Conservation (phyloP, 768 basidiomycete species). For the Leccinum pellstonianum region DNA sequence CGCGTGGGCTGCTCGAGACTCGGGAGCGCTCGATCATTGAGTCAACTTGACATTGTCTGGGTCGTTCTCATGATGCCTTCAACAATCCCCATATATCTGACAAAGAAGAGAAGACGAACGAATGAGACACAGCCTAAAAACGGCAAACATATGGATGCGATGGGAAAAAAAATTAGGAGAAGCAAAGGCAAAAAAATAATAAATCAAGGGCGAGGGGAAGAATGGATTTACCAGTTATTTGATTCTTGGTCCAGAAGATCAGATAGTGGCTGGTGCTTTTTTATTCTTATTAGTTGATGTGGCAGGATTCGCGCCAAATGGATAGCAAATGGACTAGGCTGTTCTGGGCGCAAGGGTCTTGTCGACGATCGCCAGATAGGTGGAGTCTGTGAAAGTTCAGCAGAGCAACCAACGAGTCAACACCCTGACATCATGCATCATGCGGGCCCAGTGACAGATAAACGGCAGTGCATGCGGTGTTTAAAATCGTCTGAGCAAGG, state of each 20-base stretch:
- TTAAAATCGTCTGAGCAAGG: constrained; percentile 1
- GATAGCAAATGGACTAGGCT: neutral
- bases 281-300: neutral
- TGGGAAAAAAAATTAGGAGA: constrained; percentile 1
- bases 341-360: neutral
- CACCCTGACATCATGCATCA: constrained; percentile 17
- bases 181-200: neutral
- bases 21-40: neutral
- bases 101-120: neutral
- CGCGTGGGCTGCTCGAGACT: neutral
- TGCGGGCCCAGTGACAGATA: neutral
- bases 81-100: constrained; percentile 1
- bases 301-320: neutral
- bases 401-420: neutral
- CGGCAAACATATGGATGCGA: neutral
- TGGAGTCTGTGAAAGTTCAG: neutral
- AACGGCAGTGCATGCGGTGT: neutral
- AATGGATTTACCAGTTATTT: neutral
- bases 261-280: neutral
- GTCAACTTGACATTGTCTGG: neutral
- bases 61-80: neutral
- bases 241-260: neutral
- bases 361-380: neutral
- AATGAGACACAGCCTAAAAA: neutral
- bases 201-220: neutral